Base-by-base conservation (phyloP, 1,139 yeast genomes). In the Kodamaea fungicola region DNA sequence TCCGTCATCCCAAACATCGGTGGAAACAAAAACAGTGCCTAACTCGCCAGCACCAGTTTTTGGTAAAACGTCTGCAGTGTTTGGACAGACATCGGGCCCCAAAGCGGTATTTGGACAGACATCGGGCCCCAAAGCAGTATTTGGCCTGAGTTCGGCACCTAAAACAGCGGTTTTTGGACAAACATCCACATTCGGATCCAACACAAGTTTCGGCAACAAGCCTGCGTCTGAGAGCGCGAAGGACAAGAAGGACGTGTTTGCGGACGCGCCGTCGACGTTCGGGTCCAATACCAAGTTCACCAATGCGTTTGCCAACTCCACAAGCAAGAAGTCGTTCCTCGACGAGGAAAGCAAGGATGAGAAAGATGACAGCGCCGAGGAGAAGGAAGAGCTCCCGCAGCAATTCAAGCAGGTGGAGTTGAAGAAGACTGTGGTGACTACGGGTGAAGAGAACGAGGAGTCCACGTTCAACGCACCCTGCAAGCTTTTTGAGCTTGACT, bases 401-500 rank as follows among this genome's bases (percentile, higher is more conserved):
- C 73, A 67, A 39, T 74, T 70, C 51, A 67, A 74, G 46, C 75
- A 71, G 46, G 76, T 76, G 2, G 77, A 75, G 37, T 61, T 78
- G 37, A 64, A 62, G 12, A 75, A 78, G 42, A 79, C 79, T 8
- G 61, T 58, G 28, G 67, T 83, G 6, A 77, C 79, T 40, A 88
- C 97, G 0, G 98, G 98, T 2, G 98, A 94, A 59, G 98, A 92
- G 57, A 72, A 79, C 39, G 98, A 94, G 57, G 68, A 68, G 31
- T 77, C 87, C 0, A 61, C 82, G 7, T 87, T 78, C 57, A 77
- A 78, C 30, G 74, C 84, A 32, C 80, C 83, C 30, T 89, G 95
- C 9, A 88, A 90, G 55, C 65, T 92, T 12, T 94, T 89, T 55
- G 87, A 82, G 36, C 65, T 88, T 47, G 80, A 84, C 47, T 64